A percentile compares a stretch with the other conserved stretches of the same genome.
Evolutionary conservation across 805 yeast genomes (phyloP).

Genomic region (Teunomyces panamensis): DNA sequence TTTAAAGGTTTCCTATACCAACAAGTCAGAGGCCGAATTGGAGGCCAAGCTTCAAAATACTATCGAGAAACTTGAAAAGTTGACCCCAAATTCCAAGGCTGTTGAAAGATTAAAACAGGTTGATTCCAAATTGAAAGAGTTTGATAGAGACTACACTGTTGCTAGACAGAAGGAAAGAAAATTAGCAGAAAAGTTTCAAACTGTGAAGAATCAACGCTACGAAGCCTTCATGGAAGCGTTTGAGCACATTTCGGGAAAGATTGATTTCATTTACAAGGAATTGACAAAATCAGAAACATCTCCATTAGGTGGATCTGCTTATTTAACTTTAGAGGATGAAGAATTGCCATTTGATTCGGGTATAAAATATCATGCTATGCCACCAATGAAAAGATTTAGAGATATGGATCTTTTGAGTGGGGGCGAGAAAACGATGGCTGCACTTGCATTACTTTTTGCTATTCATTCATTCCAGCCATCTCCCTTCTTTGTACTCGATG

Average conservation of each 20-base stretch:
- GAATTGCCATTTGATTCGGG: conserved; percentile 88
- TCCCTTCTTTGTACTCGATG: conserved; percentile 94
- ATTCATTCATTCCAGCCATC: conserved; percentile 89
- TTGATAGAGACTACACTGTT: conserved; percentile 61
- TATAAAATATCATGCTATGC: conserved; percentile 88
- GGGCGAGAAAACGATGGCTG: conserved; percentile 96
- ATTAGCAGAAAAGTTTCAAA: conserved; percentile 54
- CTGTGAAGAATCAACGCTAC: conserved; percentile 57
- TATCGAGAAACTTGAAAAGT: conserved; percentile 37
- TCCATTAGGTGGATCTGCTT: conserved; percentile 92
- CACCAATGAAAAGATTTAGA: conserved; percentile 89
- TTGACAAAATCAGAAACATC: conserved; percentile 69
- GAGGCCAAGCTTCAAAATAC: conserved; percentile 31
- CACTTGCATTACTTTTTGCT: conserved; percentile 86
- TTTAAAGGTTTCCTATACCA: conserved; percentile 40
- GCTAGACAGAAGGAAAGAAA: conserved; percentile 61
- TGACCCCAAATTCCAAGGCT: conserved; percentile 84
- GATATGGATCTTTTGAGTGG: conserved; percentile 93
- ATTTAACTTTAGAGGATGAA: conserved; percentile 79
- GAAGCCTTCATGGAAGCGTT: conserved; percentile 69
- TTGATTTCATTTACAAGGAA: conserved; percentile 81
- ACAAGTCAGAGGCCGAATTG: conserved; percentile 37
- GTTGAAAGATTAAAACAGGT: conserved; percentile 71
- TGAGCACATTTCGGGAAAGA: conserved; percentile 66
- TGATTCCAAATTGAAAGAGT: conserved; percentile 53